Base-by-base conservation (phyloP, 352 stramenopile genomes). In the Pythium phragmitis region DNA sequence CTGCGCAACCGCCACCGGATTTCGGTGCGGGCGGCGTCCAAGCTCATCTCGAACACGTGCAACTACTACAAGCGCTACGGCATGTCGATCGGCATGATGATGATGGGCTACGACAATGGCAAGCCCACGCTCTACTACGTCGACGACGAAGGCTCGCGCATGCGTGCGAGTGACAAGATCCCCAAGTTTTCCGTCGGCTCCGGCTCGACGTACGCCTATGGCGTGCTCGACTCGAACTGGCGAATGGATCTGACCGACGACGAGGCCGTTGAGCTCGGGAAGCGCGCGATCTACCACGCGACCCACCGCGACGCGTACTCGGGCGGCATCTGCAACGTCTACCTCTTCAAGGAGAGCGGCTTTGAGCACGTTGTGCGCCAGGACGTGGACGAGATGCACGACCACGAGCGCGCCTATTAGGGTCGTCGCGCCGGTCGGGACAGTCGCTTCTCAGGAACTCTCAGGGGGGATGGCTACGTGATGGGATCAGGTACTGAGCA, bases 61-160 rank as follows among this genome's bases (percentile, higher is more conserved):
- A 97, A 97, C 70, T 97, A 94, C 75, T 97, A 97, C 81, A 96
- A 88, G 79, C 74, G 69, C 68, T 97, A 85, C 79, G 89, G 93
- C 47, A 91, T 99, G 69, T 98, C 92, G 74, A 82, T 99, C 75
- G 98, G 98, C 46, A 99, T 98, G 71, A 99, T 99, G 98, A 97
- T 99, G 76, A 98, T 98, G 69, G 98, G 98, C 57, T 99, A 98
- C 90, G 98, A 99, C 87, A 98, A 95, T 52, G 90, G 87, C 37
- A 91, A 98, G 60, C 97, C 98, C 7, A 92, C 98, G 76, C 88
- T 99, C 19, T 99, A 99, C 80, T 99, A 99, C 73, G 96, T 99
- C n/a, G 98, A 99, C 79, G 96, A 99, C 72, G 98, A 99, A 73
- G 98, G 97, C 59, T 99, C 96, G 14, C 88, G 98, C 47, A 93